phyloP scores from a whole-genome alignment of 2,329 filamentous ascomycete genomes.

The Ophiostoma ulmi region DNA sequence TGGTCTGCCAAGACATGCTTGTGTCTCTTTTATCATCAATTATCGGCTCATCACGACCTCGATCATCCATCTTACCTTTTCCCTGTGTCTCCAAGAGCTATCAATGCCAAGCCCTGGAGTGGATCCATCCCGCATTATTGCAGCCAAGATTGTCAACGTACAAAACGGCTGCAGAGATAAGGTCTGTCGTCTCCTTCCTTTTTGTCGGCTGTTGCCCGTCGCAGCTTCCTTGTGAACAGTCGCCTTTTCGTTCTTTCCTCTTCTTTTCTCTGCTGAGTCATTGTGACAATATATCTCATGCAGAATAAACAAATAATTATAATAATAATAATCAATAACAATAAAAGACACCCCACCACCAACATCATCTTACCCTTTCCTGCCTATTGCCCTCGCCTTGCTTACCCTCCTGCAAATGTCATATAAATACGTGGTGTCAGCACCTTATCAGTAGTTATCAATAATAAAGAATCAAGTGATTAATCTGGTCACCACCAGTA shows the following conservation, averaged over 20 bases:
- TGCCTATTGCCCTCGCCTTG: constrained; percentile 17
- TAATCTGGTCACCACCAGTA: background rate
- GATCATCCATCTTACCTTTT: too few species aligned
- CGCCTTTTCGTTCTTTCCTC: background rate
- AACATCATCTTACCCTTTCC: background rate
- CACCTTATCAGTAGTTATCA: constrained; percentile 11
- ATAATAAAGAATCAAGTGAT: constrained; percentile 1
- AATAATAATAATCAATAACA: background rate
- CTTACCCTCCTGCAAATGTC: background rate
- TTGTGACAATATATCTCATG: background rate
- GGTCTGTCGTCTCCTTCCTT: background rate
- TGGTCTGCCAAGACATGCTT: background rate
- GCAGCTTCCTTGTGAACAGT: background rate
- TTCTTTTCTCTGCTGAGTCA: background rate
- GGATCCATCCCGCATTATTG: constrained; percentile 2
- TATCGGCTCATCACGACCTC: too few species aligned
- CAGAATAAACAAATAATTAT: too few species aligned
- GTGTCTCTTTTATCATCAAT: too few species aligned
- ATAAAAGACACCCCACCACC: background rate
- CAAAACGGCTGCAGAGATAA: constrained; percentile 3
- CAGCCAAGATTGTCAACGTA: background rate
- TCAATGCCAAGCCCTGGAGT: background rate
- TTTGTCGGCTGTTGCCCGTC: background rate
- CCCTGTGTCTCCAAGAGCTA: background rate
- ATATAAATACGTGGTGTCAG: constrained; percentile 10